Evolutionary conservation across 441 rosid species (phyloP), one percentile per base, ranked within the genome.

Genomic region (Raphanus hybrid): DNA sequence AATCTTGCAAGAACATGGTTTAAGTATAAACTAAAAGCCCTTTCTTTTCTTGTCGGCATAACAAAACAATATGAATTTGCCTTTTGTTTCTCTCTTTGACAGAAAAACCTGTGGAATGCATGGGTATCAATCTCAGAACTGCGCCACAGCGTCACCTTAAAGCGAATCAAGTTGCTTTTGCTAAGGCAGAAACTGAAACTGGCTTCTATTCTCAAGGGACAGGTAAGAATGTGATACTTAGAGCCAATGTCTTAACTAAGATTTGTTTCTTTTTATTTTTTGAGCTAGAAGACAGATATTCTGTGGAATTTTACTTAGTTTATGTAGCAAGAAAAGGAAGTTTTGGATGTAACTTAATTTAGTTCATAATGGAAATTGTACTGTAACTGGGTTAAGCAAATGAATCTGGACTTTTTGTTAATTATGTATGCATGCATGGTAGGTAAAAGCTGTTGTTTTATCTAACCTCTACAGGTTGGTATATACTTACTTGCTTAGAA

Each of bases 101-200:
- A 90, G 96, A 90, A 86, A 87, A 84, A 73, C 66, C 58, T 90
- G 62, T 89, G 96, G 96, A 87, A 87, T 81, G 90, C 89, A 66
- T 89, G 93, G 96, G 86, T 89, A 80, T 84, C 88, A 70, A 86
- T 86, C 74, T 88, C 91, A 61, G 95, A 90, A 67, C 80, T 90
- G 57, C 84, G 86, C 63, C 90, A 89, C 27, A 89, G 91, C 10
- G 96, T 94, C 34, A 85, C 82, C 74, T 80, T 83, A 39, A 94
- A 86, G 77, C 83, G 89, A 83, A 79, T 74, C 3, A 90, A 89
- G 80, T 79, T 94, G 61, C 97, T 89, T 79, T 69, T 82, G 81
- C 81, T 89, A 71, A 87, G 86, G 89, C 91, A 90, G 66, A 91
- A 82, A 80, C 67, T 91, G 90, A 92, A 89, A 85, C 59, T 92